These are phyloP conservation scores for Datisca glomerata DNA, from an alignment of 306 rosid genomes.

Conservation along the genomic window DNA sequence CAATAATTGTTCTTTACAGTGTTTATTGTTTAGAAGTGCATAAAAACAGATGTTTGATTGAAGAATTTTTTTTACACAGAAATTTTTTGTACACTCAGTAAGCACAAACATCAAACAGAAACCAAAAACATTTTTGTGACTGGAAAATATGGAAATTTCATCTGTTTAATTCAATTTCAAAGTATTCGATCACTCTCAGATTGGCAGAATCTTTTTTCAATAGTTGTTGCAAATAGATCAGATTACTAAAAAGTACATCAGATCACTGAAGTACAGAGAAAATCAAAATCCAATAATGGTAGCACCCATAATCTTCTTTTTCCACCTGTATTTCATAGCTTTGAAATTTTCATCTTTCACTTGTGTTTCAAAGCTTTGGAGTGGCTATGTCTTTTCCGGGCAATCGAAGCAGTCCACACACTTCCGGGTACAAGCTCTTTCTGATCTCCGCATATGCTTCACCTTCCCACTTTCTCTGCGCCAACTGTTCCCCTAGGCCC, in stretches of 20 bases:
- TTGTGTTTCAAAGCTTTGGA: constrained; percentile 29
- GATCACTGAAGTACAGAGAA: too few relatives aligned
- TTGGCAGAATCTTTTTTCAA: too few relatives aligned
- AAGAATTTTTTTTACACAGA: constrained; percentile 34
- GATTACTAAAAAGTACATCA: too few relatives aligned
- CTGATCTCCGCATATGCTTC: constrained; percentile 52
- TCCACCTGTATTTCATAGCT: not conserved
- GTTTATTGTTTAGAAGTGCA: too few relatives aligned
- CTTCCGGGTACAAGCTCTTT: constrained; percentile 48
- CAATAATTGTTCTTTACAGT: too few relatives aligned
- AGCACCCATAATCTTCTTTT: too few relatives aligned
- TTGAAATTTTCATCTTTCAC: not conserved
- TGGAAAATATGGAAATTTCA: too few relatives aligned
- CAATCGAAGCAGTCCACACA: constrained; percentile 30
- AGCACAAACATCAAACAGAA: constrained; percentile 25
- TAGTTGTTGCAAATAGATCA: too few relatives aligned
- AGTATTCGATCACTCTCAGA: too few relatives aligned
- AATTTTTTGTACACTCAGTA: constrained; percentile 52
- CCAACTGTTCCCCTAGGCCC: constrained; percentile 34
- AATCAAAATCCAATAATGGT: too few relatives aligned
- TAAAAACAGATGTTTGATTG: constrained; percentile 89
- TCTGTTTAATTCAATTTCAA: too few relatives aligned
- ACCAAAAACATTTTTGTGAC: too few relatives aligned
- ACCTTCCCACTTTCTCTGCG: constrained; percentile 36
- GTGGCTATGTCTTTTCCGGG: not conserved